Percentiles rank a stretch among this genome's conserved stretches.
Evolutionary conservation across 352 stramenopile genomes (phyloP).

Genomic region (Thraustotheca clavata): DNA sequence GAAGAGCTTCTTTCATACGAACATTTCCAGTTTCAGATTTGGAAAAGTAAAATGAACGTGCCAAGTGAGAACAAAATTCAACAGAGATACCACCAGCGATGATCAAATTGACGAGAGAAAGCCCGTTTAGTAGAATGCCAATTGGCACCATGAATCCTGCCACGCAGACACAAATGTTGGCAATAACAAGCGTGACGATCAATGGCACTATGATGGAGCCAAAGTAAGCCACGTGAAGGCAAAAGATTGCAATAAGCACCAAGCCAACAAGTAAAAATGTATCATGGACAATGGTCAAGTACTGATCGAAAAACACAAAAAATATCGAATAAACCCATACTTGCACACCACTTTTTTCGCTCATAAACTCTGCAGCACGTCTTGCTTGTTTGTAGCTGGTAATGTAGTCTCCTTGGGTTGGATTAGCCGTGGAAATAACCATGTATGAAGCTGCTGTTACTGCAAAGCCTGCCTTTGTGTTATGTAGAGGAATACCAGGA

Average conservation of each 20-base stretch:
- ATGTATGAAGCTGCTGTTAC: constrained; percentile 68
- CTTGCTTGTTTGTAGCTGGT: constrained; percentile 50
- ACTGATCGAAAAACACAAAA: constrained; percentile 66
- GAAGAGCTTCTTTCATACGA: constrained; percentile 34
- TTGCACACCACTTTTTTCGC: constrained; percentile 48
- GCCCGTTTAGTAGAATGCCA: constrained; percentile 35
- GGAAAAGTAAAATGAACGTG: constrained; percentile 19
- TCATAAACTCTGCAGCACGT: constrained; percentile 56
- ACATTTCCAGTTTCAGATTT: constrained; percentile 4
- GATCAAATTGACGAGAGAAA: constrained; percentile 26
- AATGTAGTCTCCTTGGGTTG: constrained; percentile 46
- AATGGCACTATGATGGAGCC: constrained; percentile 40
- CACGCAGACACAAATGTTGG: constrained; percentile 46
- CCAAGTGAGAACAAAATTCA: constrained; percentile 25
- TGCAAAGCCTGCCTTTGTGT: constrained; percentile 33
- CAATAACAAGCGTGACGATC: constrained; percentile 34
- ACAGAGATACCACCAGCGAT: constrained; percentile 24
- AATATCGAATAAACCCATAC: constrained; percentile 57
- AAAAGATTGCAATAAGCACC: constrained; percentile 40
- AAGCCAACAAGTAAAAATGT: constrained; percentile 41
- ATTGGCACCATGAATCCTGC: constrained; percentile 48
- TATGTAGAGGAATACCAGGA: constrained; percentile 42
- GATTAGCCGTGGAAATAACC: constrained; percentile 41
- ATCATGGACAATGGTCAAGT: constrained; percentile 44
- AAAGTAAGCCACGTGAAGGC: constrained; percentile 44